phyloP scores from a whole-genome alignment of 176 grass and related monocot genomes.

The Musa troglodytarum region DNA sequence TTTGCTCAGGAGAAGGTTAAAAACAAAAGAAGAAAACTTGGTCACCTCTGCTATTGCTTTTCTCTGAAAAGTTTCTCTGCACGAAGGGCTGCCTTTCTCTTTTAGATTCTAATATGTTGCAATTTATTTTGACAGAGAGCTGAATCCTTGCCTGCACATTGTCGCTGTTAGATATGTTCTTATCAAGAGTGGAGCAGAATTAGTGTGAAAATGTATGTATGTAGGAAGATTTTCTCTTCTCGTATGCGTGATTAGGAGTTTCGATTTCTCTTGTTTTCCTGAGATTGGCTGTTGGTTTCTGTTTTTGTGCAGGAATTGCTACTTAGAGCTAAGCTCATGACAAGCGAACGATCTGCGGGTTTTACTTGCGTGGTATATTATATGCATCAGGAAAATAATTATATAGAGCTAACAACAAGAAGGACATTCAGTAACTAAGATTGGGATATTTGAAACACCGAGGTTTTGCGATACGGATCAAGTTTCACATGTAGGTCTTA shows the following conservation, averaged over 20 bases:
- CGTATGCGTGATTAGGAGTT: background rate
- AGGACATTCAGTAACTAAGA: background rate
- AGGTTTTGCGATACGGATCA: background rate
- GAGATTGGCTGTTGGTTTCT: background rate
- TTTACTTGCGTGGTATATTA: background rate
- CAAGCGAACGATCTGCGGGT: background rate
- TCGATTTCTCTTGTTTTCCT: background rate
- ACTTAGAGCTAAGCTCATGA: background rate
- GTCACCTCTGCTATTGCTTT: background rate
- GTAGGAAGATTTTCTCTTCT: background rate
- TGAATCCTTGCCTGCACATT: slow-evolving; percentile 8
- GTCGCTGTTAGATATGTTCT: slow-evolving; percentile 10
- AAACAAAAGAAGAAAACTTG: background rate
- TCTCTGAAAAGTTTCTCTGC: background rate
- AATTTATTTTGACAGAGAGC: slow-evolving; percentile 8
- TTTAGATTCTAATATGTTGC: slow-evolving; percentile 4
- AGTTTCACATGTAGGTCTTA: background rate
- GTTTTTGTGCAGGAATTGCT: background rate
- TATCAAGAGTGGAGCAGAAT: slow-evolving; percentile 9
- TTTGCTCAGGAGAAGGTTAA: too few species aligned
- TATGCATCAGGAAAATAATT: background rate
- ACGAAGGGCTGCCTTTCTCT: background rate
- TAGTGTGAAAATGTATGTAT: slow-evolving; percentile 13
- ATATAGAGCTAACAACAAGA: slow-evolving; percentile 1
- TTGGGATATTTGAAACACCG: background rate